These are phyloP conservation scores for Mycena epipterygia DNA, from an alignment of 768 basidiomycete genomes.

Conservation along the genomic window DNA sequence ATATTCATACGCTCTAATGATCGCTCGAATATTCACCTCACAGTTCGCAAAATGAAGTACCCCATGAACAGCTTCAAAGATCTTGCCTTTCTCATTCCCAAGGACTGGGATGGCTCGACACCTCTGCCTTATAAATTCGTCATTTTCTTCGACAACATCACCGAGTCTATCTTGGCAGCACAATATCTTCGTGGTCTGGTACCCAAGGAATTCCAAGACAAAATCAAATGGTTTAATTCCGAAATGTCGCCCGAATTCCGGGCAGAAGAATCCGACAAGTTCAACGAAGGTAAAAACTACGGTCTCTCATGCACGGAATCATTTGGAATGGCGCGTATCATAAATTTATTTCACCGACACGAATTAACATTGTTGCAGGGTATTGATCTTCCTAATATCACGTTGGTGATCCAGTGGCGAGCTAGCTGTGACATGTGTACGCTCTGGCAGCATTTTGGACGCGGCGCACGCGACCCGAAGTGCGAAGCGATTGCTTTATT, in stretches of 20 bases:
- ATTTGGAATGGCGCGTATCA: conserved; percentile 43
- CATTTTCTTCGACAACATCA: background rate
- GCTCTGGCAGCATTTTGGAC: conserved; percentile 46
- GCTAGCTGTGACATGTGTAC: conserved; percentile 36
- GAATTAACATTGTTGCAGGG: conserved; percentile 38
- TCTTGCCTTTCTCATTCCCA: too few relatives aligned
- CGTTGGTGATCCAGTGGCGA: conserved; percentile 46
- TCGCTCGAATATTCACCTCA: background rate
- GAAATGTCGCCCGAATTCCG: conserved; percentile 34
- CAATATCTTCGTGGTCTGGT: background rate
- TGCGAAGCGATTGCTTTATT: conserved; percentile 32
- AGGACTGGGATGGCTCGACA: too few relatives aligned
- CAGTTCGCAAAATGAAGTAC: conserved; percentile 13
- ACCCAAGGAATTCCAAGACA: background rate
- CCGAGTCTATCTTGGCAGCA: background rate
- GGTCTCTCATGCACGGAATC: conserved; percentile 41
- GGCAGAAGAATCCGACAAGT: conserved; percentile 3
- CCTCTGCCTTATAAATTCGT: background rate
- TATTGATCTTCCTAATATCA: conserved; percentile 46
- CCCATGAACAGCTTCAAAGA: too few relatives aligned
- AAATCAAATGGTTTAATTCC: background rate
- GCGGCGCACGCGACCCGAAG: conserved; percentile 32
- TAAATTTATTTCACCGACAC: background rate
- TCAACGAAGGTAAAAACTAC: conserved; percentile 35
- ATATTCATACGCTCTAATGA: background rate